These are phyloP conservation scores for Drosera spatulata DNA, from an alignment of 179 eudicot genomes.

Conservation along the genomic window DNA sequence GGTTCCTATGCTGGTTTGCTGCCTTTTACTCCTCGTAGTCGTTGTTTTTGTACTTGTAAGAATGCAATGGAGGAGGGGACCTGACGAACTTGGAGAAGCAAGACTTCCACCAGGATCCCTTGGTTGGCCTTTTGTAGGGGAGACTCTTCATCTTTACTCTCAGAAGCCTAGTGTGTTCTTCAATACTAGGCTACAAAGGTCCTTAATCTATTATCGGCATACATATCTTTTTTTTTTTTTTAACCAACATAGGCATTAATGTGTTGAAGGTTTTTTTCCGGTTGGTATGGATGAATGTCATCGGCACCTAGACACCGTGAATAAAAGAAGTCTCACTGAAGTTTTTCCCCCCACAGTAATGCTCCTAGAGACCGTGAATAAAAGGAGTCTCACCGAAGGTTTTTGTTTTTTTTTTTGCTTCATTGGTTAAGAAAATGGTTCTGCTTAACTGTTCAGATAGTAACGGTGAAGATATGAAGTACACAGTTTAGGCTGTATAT, in stretches of 20 bases:
- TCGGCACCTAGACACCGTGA: no score
- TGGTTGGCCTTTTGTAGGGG: constrained; percentile 53
- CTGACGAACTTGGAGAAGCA: constrained; percentile 6
- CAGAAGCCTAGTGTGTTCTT: constrained; percentile 38
- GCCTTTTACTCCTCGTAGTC: background rate
- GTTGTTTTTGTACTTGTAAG: constrained; percentile 1
- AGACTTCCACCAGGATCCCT: constrained; percentile 45
- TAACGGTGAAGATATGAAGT: no score
- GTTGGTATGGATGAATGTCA: no score
- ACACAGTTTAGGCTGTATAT: no score
- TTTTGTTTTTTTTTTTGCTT: no score
- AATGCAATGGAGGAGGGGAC: constrained; percentile 5
- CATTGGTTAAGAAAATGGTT: no score
- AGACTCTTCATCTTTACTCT: constrained; percentile 37
- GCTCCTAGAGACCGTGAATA: no score
- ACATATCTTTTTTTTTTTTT: background rate
- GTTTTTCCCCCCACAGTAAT: no score
- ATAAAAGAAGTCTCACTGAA: no score
- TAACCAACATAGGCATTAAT: background rate
- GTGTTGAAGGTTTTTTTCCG: no score
- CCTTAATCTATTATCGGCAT: background rate
- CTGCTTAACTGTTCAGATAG: no score
- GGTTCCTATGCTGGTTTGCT: constrained; percentile 1
- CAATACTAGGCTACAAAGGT: constrained; percentile 28
- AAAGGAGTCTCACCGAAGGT: no score